Base-by-base conservation (phyloP, 2,329 filamentous ascomycete species). In the Didymella pinodella region DNA sequence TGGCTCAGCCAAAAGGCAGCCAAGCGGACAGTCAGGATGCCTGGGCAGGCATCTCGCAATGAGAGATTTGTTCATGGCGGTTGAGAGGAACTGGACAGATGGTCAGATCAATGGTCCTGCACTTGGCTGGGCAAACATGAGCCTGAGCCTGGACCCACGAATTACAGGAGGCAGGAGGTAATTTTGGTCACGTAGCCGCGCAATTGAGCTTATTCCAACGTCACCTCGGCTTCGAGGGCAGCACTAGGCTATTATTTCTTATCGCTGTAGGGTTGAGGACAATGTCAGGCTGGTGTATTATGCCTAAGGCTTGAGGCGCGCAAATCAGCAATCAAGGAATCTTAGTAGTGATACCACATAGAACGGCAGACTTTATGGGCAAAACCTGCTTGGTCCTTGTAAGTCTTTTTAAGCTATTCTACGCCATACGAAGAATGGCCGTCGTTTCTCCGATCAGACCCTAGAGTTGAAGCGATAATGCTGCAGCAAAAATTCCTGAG, bases 51-150 rank as follows among this genome's bases (percentile, higher is more conserved):
- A 79, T 62, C 22, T 69, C 20, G 57, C 62, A 6, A 69, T 75
- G 12, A 70, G 76, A 34, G 76, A 79, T 41, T 68, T 79, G 63
- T 79, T 78, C 65, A 78, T 75, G 67, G 77, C 77, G 45, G 69
- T 68, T 7, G 71, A 75, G 32, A 71, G 68, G 46, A 68, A 78
- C 40, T 79, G 77, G 75, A 74, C 75, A 32, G 66, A 66, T 58
- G 68, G 59, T 20, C 44, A 58, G 11, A 38, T 25, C 59, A 66
- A 31, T 47, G 47, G 31, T 67, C 59, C 53, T 63, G 56, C 63
- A 26, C 36, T 49, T 47, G 62, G 59, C 32, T 59, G 53, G 50
- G 52, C 45, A 25, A 59, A 50, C 16, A 52, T 55, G 43, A 59
- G 56, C 45, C 38, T 52, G 20, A 55, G 48, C 26, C 31, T 58